Percentiles rank a stretch among this genome's conserved stretches.
phyloP scores from a whole-genome alignment of 345 rosid genomes.

The Salix caprea region DNA sequence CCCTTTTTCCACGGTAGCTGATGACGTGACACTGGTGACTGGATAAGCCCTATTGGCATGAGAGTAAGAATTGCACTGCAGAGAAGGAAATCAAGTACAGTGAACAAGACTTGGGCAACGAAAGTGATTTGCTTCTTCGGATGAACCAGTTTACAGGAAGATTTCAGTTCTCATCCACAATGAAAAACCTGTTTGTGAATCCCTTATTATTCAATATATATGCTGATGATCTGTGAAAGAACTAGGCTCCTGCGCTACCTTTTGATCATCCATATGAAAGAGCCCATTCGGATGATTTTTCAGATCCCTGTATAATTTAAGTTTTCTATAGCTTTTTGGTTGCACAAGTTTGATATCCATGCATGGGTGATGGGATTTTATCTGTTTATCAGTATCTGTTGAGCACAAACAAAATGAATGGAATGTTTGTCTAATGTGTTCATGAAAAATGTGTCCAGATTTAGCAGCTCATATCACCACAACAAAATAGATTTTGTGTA shows the following conservation, averaged over 20 bases:
- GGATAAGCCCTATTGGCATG: too few relatives aligned
- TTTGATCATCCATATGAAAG: not conserved
- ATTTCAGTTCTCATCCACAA: conserved; percentile 8
- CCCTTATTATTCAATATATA: conserved; percentile 2
- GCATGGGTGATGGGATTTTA: too few relatives aligned
- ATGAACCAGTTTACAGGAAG: conserved; percentile 11
- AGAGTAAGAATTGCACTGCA: too few relatives aligned
- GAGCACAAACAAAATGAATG: too few relatives aligned
- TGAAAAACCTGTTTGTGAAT: conserved; percentile 1
- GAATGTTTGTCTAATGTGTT: too few relatives aligned
- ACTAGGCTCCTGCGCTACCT: not conserved
- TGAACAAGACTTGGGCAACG: not conserved
- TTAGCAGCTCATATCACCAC: too few relatives aligned
- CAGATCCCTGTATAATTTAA: not conserved
- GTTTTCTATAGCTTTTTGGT: not conserved
- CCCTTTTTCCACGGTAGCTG: too few relatives aligned
- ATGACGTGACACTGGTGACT: too few relatives aligned
- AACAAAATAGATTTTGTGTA: too few relatives aligned
- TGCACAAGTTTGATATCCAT: too few relatives aligned
- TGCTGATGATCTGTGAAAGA: not conserved
- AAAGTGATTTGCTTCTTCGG: not conserved
- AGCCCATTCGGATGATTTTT: conserved; percentile 13
- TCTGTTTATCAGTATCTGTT: too few relatives aligned
- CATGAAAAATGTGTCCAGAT: too few relatives aligned
- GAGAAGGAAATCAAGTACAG: not conserved